Evolutionary conservation across 257 asterid species (phyloP).

Genomic region (Solanum tacnaense): DNA sequence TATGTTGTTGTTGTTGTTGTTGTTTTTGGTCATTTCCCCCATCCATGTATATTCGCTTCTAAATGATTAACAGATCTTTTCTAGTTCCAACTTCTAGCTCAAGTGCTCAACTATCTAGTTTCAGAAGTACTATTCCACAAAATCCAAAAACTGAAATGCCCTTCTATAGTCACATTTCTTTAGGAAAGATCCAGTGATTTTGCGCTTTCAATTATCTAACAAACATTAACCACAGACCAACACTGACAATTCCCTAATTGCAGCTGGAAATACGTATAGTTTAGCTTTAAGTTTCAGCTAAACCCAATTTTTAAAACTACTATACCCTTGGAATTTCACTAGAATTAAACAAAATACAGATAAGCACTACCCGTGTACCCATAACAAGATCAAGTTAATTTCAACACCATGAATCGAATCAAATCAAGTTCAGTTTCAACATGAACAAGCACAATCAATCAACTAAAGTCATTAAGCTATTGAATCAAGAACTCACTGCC

Average conservation of each 20-base stretch:
- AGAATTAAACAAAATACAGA: neutral
- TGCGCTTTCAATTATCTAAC: neutral
- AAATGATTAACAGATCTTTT: neutral
- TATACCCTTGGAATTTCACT: neutral
- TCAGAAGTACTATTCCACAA: neutral
- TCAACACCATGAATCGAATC: neutral
- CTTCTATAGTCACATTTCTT: neutral
- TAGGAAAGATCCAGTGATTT: neutral
- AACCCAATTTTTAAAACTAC: neutral
- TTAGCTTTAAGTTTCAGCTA: neutral
- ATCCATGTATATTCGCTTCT: neutral
- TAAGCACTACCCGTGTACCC: neutral
- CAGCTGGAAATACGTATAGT: neutral
- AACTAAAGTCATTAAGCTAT: too few species aligned
- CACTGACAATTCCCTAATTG: neutral
- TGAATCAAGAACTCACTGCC: conserved; percentile 20
- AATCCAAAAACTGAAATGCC: neutral
- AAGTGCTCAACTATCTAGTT: neutral
- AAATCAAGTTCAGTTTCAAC: neutral
- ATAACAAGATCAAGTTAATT: neutral
- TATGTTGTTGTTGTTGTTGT: neutral
- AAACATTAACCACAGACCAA: neutral
- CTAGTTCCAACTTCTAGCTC: neutral
- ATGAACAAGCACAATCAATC: neutral
- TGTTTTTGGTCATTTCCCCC: neutral